Evolutionary conservation across 768 basidiomycete genomes (phyloP), one percentile per base, ranked within the genome.

Genomic region (Candolleomyces aberdarensis): DNA sequence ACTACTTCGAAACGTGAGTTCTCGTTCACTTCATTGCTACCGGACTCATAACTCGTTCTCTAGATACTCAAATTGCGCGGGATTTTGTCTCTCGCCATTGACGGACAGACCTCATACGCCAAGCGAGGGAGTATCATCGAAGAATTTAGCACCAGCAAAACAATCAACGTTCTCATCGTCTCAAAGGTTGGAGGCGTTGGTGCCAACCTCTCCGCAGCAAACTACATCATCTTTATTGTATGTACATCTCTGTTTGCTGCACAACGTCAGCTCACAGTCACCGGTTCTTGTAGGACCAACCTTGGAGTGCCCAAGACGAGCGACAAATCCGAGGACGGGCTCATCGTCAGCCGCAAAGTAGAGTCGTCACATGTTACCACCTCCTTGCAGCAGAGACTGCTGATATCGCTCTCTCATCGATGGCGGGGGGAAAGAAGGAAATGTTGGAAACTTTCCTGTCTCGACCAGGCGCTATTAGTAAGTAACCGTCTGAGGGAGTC

Each of bases 361-460:
- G 48, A 51, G 40, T 15, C 3, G 19, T 43, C 26, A 53, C 59
- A 10, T 59, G 60, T 26, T 65, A 64, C 26, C 66, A 72, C 40
- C 54, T 72, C 0, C 63, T 72, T 0, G 70, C 71, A 0, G 57
- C 63, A 15, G 62, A 72, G 13, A n/a, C n/a, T 0, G 64, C 69
- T 0, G 72, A 75, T 43, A 44, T 72, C 11, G 41, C 68, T 4
- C 61, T 74, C 13, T 58, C 58, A 6, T 43, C 36, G 1, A 62
- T 73, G 11, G 71, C 70, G 0, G 29, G 59, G 8, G 66, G 65
- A 0, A 75, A 73, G 39, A 46, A 65, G 5, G 62, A 67, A 15
- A 69, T 71, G 69, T 61, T 72, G 36, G 67, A 69, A 0, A 64
- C 64, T 0, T 74, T 72, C 17, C 17, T 43, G 41, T 43, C 41